phyloP scores from a whole-genome alignment of 2,329 filamentous ascomycete genomes.

The Ophiostoma sp. region DNA sequence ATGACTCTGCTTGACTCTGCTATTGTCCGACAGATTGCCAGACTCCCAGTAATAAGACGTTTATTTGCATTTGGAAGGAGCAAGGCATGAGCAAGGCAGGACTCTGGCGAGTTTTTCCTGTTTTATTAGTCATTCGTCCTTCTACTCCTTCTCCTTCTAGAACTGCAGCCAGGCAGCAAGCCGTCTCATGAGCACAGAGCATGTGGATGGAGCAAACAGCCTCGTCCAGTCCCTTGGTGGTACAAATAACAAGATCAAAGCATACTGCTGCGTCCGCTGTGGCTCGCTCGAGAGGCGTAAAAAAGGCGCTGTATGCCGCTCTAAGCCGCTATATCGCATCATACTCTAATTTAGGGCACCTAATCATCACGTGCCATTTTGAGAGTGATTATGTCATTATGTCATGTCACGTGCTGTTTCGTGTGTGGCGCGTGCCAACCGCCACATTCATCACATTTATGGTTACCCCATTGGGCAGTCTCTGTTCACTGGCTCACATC shows the following conservation, averaged over 20 bases:
- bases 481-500: neutral
- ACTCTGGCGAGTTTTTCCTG: neutral
- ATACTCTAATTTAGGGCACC: neutral
- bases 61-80: neutral
- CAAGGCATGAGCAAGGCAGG: neutral
- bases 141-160: neutral
- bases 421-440: neutral
- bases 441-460: neutral
- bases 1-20: conserved; percentile 1
- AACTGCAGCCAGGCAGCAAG: neutral
- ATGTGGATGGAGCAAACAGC: neutral
- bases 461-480: neutral
- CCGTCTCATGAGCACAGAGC: neutral
- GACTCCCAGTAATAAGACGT: neutral
- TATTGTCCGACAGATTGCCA: neutral
- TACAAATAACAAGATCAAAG: neutral
- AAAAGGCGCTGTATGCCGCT: neutral
- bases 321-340: neutral
- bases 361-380: neutral
- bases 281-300: neutral
- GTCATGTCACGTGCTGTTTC: neutral
- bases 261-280: neutral
- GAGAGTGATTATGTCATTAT: neutral
- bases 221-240: neutral
- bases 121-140: neutral